A percentile compares a stretch with the other conserved stretches of the same genome.
phyloP scores from a whole-genome alignment of 78 protist genomes.

The Cavenderia fasciculata region DNA sequence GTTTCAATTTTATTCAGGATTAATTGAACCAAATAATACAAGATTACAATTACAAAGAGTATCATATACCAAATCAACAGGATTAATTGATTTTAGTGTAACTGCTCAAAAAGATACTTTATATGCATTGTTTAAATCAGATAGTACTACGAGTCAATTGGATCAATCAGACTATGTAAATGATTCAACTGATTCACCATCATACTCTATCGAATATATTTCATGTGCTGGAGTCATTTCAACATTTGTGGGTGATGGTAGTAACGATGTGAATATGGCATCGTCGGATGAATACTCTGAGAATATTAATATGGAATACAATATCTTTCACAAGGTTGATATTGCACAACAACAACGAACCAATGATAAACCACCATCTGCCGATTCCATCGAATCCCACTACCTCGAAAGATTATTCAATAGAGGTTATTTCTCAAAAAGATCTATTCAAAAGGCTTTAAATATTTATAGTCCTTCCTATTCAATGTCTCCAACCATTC shows the following conservation, averaged over 20 bases:
- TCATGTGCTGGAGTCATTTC: too few species aligned
- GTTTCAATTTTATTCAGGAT: slow-evolving; percentile 56
- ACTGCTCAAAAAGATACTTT: too few species aligned
- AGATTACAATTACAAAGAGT: slow-evolving; percentile 8
- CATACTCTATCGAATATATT: too few species aligned
- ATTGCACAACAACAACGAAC: slow-evolving; percentile 15
- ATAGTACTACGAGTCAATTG: too few species aligned
- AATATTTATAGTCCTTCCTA: slow-evolving; percentile 10
- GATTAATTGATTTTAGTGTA: slow-evolving; percentile 41
- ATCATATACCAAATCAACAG: slow-evolving; percentile 18
- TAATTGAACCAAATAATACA: not conserved
- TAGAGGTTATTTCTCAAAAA: slow-evolving; percentile 19
- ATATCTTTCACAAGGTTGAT: not conserved
- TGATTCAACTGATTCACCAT: too few species aligned
- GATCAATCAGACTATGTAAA: too few species aligned
- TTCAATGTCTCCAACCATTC: not conserved
- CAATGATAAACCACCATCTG: slow-evolving; percentile 6
- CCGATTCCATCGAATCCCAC: slow-evolving; percentile 8
- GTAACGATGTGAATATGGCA: too few species aligned
- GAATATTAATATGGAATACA: slow-evolving; percentile 36
- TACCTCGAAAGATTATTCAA: slow-evolving; percentile 26
- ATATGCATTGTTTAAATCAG: too few species aligned
- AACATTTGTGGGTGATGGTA: too few species aligned
- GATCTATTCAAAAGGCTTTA: slow-evolving; percentile 35
- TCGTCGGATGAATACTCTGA: slow-evolving; percentile 17